A percentile compares a stretch with the other conserved stretches of the same genome.
Evolutionary conservation across 352 stramenopile species (phyloP).

Genomic region (Phytophthora pseudosyringae): DNA sequence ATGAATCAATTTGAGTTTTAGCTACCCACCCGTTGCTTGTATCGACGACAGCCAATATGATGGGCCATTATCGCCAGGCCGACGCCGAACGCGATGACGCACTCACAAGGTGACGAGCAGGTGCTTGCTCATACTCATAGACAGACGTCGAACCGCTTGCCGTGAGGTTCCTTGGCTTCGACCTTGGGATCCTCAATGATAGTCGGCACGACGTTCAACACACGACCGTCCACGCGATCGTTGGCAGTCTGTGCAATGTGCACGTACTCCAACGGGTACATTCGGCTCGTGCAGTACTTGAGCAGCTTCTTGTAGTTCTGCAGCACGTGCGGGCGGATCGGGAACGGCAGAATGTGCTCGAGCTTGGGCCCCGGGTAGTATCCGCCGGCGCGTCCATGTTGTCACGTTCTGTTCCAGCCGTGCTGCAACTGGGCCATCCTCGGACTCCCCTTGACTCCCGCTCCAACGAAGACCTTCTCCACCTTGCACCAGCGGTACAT

Average conservation of each 20-base stretch:
- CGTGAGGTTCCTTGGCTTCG: slow-evolving; percentile 91
- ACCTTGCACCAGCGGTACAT: slow-evolving; percentile 67
- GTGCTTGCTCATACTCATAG: no score
- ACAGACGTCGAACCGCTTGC: no score
- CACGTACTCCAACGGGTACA: slow-evolving; percentile 91
- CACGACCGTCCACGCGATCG: slow-evolving; percentile 49
- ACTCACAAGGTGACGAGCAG: no score
- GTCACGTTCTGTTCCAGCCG: slow-evolving; percentile 57
- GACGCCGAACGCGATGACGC: no score
- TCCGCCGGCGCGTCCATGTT: slow-evolving; percentile 45
- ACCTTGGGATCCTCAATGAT: slow-evolving; percentile 92
- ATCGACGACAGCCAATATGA: no score
- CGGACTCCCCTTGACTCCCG: slow-evolving; percentile 60
- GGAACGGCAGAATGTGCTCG: slow-evolving; percentile 70
- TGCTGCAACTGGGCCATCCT: slow-evolving; percentile 54
- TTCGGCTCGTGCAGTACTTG: slow-evolving; percentile 88
- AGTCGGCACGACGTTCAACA: slow-evolving; percentile 87
- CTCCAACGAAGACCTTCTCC: slow-evolving; percentile 56
- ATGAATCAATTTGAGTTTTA: no score
- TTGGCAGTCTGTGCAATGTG: slow-evolving; percentile 80
- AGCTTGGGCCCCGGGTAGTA: slow-evolving; percentile 54
- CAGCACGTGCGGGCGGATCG: slow-evolving; percentile 77
- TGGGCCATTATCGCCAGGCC: no score
- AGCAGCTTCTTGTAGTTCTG: slow-evolving; percentile 86
- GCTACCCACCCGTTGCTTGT: no score